Base-by-base conservation (phyloP, 108 stramenopile genomes). In the Seminavis robusta region DNA sequence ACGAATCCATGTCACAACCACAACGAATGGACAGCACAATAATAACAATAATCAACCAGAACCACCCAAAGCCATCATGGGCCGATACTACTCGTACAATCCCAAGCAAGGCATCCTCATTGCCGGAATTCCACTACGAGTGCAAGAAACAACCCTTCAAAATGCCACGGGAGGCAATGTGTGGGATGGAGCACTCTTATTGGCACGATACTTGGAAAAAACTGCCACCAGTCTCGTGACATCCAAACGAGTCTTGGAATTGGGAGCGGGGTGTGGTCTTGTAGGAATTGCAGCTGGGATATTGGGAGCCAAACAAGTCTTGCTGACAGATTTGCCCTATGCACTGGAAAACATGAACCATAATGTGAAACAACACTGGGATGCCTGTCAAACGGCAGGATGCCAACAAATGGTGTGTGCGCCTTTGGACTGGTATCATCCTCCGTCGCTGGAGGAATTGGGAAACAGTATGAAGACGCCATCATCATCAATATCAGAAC, bases 321-420 rank as follows among this genome's bases (percentile, higher is more conserved):
- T 84, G 15, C 51, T 88, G 60, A 83, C 86, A n/a, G 86, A 88
- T 69, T 73, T 88, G 27, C 50, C 47, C 26, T 79, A 88, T 34
- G 65, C 79, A 0, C 38, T 86, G 63, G 66, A 59, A 39, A 57
- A 76, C 40, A 63, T 85, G 62, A 48, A 50, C 52, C 33, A 40
- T 25, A 80, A 86, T 68, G 64, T 83, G 3, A 33, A 53, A 24
- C 24, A 29, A 25, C 71, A 82, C 57, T 19, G 21, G 23, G 9
- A 19, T n/a, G 28, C 23, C 13, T 15, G 43, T 0, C 33, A 52
- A 15, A 13, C 44, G 37, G 24, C 33, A 33, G 16, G 59, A 21
- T 32, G 52, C 39, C 10, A 52, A 48, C 33, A 28, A 55, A 60
- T 77, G 40, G 47, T 68, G n/a, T 77, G 72, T 52, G 47, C 52